Evolutionary conservation across 2,329 filamentous ascomycete species (phyloP).

Genomic region (Cladorrhinum sp.): DNA sequence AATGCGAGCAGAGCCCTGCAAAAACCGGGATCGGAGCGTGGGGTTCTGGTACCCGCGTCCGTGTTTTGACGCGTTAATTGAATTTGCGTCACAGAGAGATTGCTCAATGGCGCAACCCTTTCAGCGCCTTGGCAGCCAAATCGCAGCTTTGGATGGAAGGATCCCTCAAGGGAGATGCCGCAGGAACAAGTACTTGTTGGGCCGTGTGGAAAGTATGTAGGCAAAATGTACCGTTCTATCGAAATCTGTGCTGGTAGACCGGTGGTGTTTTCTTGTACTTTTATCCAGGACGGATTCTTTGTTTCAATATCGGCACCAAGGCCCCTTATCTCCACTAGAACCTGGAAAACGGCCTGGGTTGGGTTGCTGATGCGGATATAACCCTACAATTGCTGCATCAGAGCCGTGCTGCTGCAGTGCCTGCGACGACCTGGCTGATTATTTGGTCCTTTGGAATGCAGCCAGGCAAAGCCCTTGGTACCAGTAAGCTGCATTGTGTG

Average conservation of each 20-base stretch:
- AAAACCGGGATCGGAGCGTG: background rate
- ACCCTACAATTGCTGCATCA: background rate
- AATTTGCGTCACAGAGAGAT: slow-evolving; percentile 11
- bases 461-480: background rate
- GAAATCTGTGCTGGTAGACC: no score
- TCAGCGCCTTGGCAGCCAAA: background rate
- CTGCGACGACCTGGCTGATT: background rate
- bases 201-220: background rate
- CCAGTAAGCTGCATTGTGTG: background rate
- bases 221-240: no score
- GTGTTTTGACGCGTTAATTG: slow-evolving; percentile 27
- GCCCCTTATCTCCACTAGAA: background rate
- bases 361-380: background rate
- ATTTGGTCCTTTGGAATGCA: background rate
- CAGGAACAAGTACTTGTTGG: background rate
- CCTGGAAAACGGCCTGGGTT: background rate
- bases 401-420: background rate
- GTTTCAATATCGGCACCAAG: background rate
- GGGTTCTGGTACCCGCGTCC: slow-evolving; percentile 18
- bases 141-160: background rate
- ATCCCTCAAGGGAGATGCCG: background rate
- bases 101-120: slow-evolving; percentile 5
- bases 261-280: no score
- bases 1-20: background rate
- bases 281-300: background rate